phyloP scores from a whole-genome alignment of 2,329 filamentous ascomycete species.

The Boeremia exigua region DNA sequence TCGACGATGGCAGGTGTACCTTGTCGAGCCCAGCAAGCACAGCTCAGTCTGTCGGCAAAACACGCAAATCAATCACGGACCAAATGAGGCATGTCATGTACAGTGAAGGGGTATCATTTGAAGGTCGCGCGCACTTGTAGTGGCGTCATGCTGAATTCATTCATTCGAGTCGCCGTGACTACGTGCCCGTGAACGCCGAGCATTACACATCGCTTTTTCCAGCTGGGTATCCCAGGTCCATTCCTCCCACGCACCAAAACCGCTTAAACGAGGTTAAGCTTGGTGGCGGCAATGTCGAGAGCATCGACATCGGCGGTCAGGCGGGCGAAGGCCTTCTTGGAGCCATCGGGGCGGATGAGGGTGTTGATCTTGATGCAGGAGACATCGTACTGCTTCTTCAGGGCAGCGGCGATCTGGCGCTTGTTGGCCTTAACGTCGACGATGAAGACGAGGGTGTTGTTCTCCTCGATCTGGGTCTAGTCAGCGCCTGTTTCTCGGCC shows the following conservation, averaged over 20 bases:
- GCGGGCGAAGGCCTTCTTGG: constrained; percentile 98
- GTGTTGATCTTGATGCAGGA: constrained; percentile 99
- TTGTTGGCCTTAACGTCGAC: constrained; percentile 94
- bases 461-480: constrained; percentile 81
- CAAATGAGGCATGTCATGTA: background rate
- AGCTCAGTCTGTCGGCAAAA: too few relatives aligned
- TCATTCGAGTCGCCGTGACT: constrained; percentile 47
- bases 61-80: background rate
- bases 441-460: constrained; percentile 99
- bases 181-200: constrained; percentile 47
- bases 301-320: constrained; percentile 96
- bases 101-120: constrained; percentile 21
- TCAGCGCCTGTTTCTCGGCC: background rate
- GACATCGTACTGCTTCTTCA: constrained; percentile 99
- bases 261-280: constrained; percentile 93
- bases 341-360: constrained; percentile 93
- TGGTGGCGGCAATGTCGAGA: constrained; percentile 98
- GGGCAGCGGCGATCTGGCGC: constrained; percentile 96
- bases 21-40: too few relatives aligned
- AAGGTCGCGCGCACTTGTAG: constrained; percentile 19
- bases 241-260: constrained; percentile 32
- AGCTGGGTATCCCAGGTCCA: constrained; percentile 43
- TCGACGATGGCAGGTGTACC: too few relatives aligned
- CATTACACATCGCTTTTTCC: constrained; percentile 46
- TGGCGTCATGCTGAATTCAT: constrained; percentile 45